Percentiles rank a stretch among this genome's conserved stretches.
Conservation (phyloP, 495 filamentous ascomycete species). For the Poronia punctata region DNA sequence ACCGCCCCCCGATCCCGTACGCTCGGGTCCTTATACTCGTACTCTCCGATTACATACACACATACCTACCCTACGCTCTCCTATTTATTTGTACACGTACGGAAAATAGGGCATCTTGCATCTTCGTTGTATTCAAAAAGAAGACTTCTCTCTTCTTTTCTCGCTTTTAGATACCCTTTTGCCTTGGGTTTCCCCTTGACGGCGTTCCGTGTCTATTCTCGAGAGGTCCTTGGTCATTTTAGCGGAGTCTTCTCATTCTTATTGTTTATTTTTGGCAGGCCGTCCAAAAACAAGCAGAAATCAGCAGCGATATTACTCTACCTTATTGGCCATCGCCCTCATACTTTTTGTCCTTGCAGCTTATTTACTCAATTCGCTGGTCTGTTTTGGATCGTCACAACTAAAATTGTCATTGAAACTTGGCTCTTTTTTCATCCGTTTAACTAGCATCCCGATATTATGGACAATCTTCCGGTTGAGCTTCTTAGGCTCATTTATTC, state of each 20-base stretch:
- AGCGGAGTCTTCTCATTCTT: neutral
- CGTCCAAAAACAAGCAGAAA: neutral
- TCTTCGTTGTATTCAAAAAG: conserved; percentile 8
- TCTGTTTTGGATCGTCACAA: too few species aligned
- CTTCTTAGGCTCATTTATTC: conserved; percentile 40
- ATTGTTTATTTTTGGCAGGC: conserved; percentile 2
- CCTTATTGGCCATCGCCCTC: too few species aligned
- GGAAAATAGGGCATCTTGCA: too few species aligned
- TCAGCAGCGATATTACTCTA: too few species aligned
- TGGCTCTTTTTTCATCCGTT: conserved; percentile 1
- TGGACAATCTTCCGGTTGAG: conserved; percentile 39
- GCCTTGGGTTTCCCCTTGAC: conserved; percentile 13
- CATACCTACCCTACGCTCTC: too few species aligned
- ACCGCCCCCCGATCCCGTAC: neutral
- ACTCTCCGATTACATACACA: too few species aligned
- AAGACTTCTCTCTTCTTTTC: conserved; percentile 17
- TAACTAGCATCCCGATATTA: too few species aligned
- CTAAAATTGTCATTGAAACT: too few species aligned
- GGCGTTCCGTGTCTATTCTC: conserved; percentile 18
- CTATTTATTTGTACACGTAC: too few species aligned
- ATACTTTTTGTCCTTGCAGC: too few species aligned
- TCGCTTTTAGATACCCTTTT: conserved; percentile 8
- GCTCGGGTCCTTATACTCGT: neutral
- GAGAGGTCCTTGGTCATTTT: too few species aligned
- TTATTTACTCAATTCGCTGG: too few species aligned